Conservation (phyloP, 805 yeast genomes). For the Metschnikowia continentalis region DNA sequence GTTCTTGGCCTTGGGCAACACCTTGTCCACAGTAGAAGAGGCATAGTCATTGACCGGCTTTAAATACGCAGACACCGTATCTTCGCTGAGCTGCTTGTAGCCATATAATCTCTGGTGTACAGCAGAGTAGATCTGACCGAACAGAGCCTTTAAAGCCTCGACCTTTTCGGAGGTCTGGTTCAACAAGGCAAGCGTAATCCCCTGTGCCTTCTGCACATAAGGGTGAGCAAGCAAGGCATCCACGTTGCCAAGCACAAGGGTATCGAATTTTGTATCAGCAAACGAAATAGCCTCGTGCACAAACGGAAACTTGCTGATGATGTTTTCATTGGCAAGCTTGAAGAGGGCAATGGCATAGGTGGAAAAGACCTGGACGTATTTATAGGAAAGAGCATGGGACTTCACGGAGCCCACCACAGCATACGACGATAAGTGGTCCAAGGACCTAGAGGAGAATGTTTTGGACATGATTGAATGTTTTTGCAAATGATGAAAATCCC, state of each 20-base stretch:
- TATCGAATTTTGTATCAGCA: constrained; percentile 23
- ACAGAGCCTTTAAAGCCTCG: constrained; percentile 7
- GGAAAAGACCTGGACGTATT: constrained; percentile 22
- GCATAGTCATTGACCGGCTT: constrained; percentile 27
- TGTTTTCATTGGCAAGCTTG: constrained; percentile 20
- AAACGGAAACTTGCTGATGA: constrained; percentile 20
- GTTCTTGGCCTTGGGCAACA: constrained; percentile 22
- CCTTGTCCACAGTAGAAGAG: constrained; percentile 24
- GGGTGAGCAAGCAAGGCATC: constrained; percentile 18
- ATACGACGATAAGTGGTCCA: constrained; percentile 32
- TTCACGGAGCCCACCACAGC: constrained; percentile 22
- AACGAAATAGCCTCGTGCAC: constrained; percentile 17
- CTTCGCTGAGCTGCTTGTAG: constrained; percentile 14
- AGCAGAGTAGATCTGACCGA: constrained; percentile 7
- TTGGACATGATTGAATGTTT: constrained; percentile 14
- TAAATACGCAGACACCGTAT: constrained; percentile 16
- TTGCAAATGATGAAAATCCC: background rate
- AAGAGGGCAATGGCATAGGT: constrained; percentile 21
- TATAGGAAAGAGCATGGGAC: constrained; percentile 24
- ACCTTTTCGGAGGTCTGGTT: constrained; percentile 9
- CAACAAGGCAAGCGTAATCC: constrained; percentile 5
- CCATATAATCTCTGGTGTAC: constrained; percentile 5
- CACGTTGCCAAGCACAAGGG: constrained; percentile 20
- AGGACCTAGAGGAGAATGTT: constrained; percentile 30
- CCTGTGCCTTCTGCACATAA: constrained; percentile 10